Conservation (phyloP, 1,284 basidiomycete species). For the Ceratobasidium sp. region DNA sequence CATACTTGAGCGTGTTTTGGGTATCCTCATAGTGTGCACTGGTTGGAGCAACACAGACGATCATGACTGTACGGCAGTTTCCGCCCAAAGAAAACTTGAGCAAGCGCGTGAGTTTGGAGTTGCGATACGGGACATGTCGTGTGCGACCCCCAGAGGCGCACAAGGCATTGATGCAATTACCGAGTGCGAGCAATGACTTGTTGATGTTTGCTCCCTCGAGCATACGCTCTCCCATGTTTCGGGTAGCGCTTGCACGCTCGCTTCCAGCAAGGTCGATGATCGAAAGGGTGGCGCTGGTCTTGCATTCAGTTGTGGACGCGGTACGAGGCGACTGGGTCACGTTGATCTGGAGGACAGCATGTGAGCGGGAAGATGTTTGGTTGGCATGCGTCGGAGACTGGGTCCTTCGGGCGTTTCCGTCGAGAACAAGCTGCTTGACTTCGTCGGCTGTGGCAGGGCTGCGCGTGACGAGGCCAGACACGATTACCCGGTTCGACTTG, state of each 20-base stretch:
- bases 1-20: constrained; percentile 94
- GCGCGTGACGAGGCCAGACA: constrained; percentile 82
- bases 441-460: constrained; percentile 84
- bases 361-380: constrained; percentile 92
- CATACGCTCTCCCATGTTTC: constrained; percentile 97
- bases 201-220: constrained; percentile 98
- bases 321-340: constrained; percentile 86
- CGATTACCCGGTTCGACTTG: constrained; percentile 79
- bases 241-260: constrained; percentile 92
- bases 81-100: constrained; percentile 97
- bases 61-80: constrained; percentile 98
- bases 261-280: constrained; percentile 97
- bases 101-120: constrained; percentile 94
- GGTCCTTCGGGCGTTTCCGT: constrained; percentile 85
- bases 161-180: constrained; percentile 96
- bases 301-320: constrained; percentile 77
- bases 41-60: constrained; percentile 94
- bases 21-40: constrained; percentile 96
- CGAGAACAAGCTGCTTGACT: constrained; percentile 89
- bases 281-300: constrained; percentile 86
- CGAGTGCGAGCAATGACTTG: constrained; percentile 92
- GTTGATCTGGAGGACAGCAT: constrained; percentile 94
- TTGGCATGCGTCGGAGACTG: constrained; percentile 95
- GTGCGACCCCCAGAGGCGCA: constrained; percentile 85
- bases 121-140: constrained; percentile 92